Evolutionary conservation across 805 yeast species (phyloP).

Genomic region (Zygoascus tannicola): DNA sequence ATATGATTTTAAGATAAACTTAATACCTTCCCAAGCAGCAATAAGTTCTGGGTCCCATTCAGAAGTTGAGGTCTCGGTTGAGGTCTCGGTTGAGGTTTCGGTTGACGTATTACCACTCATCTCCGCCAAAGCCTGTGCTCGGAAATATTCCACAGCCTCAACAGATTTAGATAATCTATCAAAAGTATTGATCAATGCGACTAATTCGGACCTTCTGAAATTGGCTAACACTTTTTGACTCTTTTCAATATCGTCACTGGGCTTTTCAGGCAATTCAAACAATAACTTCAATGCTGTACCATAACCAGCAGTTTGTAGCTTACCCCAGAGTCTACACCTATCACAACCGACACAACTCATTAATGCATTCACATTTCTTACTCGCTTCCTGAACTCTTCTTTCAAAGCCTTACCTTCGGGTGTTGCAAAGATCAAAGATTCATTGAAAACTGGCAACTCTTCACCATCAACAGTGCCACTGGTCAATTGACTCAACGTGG

Average conservation of each 20-base stretch:
- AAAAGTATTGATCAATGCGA: constrained; percentile 85
- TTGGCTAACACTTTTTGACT: constrained; percentile 43
- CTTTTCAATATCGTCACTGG: constrained; percentile 34
- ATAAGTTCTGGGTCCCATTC: constrained; percentile 44
- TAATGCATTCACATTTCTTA: constrained; percentile 79
- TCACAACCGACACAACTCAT: constrained; percentile 99
- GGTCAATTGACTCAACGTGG: constrained; percentile 30
- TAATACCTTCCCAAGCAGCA: constrained; percentile 50
- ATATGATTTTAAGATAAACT: constrained; percentile 60
- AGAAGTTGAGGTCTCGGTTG: constrained; percentile 21
- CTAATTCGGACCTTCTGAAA: constrained; percentile 71
- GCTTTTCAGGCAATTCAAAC: constrained; percentile 60
- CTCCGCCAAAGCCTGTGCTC: constrained; percentile 14
- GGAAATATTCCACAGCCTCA: constrained; percentile 60
- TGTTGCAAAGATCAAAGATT: constrained; percentile 36
- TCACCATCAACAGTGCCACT: constrained; percentile 4
- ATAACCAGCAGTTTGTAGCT: constrained; percentile 92
- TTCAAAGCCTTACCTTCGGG: constrained; percentile 45
- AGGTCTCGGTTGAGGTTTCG: constrained; percentile 4
- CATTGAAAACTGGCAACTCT: constrained; percentile 35
- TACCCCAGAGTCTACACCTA: constrained; percentile 96
- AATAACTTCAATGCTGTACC: constrained; percentile 91
- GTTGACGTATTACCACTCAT: not conserved
- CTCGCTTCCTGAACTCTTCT: constrained; percentile 76
- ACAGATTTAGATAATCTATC: constrained; percentile 85